Percentiles rank a stretch among this genome's conserved stretches.
Conservation (phyloP, 108 stramenopile genomes). For the Fragilariopsis cylindrus region DNA sequence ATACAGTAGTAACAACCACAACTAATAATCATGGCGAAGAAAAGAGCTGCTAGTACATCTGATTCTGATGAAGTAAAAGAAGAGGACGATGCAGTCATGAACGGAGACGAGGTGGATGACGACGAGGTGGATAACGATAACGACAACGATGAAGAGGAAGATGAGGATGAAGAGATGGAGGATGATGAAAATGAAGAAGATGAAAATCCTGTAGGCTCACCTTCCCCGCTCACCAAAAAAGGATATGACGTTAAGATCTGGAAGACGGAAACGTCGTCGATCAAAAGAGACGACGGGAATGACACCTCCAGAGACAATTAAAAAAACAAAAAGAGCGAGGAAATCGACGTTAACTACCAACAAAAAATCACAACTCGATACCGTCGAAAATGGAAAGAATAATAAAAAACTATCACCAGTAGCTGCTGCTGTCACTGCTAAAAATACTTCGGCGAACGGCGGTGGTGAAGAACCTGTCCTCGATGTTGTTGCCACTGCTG, state of each 20-base stretch:
- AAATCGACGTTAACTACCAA: background rate
- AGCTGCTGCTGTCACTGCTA: background rate
- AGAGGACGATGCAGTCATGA: constrained; percentile 4
- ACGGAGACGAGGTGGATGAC: constrained; percentile 28
- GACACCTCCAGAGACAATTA: constrained; percentile 24
- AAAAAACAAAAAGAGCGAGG: constrained; percentile 11
- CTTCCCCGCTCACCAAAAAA: constrained; percentile 2
- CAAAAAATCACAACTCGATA: background rate
- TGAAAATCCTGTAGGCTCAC: background rate
- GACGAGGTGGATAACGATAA: constrained; percentile 11
- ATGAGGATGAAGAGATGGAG: constrained; percentile 16
- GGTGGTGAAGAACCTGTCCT: too few relatives aligned
- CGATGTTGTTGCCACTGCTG: background rate
- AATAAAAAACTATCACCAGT: background rate
- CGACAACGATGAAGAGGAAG: constrained; percentile 21
- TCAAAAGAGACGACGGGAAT: constrained; percentile 34
- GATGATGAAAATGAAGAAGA: constrained; percentile 8
- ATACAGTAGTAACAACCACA: background rate
- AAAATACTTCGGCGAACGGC: too few relatives aligned
- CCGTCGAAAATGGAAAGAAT: background rate
- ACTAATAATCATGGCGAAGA: background rate
- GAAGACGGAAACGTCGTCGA: constrained; percentile 50
- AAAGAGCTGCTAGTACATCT: background rate
- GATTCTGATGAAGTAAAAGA: constrained; percentile 22
- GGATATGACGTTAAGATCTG: constrained; percentile 49